Base-by-base conservation (phyloP, 306 rosid genomes). In the Fagus sylvatica region DNA sequence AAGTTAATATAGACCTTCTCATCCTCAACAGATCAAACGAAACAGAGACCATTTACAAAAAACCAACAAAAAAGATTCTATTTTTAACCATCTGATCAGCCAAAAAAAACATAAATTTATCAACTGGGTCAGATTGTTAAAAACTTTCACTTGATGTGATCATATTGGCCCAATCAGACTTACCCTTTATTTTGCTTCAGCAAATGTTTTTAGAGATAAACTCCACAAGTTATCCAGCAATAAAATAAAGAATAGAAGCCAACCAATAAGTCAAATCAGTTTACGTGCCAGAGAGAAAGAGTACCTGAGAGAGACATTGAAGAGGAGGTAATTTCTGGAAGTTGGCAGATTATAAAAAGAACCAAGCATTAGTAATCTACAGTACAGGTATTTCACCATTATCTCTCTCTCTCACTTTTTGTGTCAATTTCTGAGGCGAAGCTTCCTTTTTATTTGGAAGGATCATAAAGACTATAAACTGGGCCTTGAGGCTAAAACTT, bases 271-370 rank as follows among this genome's bases (percentile, higher is more conserved):
- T 11, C 48, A 56, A 69, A 37, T 36, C 15, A 46, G 51, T 46
- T 6, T n/a, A 42, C 39, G 71, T 41, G 76, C 68, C 48, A 70
- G 72, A 76, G 33, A 62, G 30, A 75, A 75, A 73, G 30, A 43
- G 68, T 54, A 85, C 89, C 81, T 17, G 81, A 79, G 84, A 79
- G 82, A 84, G 79, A 43, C 84, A 80, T 77, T 33, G 56, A 72
- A 1, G 36, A 37, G 59, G 17, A 71, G 69, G 74, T 10, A 41
- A 49, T 71, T 49, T 67, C 43, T 19, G 15, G 69, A 72, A 74
- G 67, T 69, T 15, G 53, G 59, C 51, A 30, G 40, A 73, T 2
- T 42, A 68, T 53, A 53, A 60, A 66, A 60, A 37, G 15, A 60
- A 60, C 2, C 30, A 39, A 57, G 72, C 1, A 36, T 33, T 19